Evolutionary conservation across 2,329 filamentous ascomycete species (phyloP).

Genomic region (Ophiostoma angusticollis): DNA sequence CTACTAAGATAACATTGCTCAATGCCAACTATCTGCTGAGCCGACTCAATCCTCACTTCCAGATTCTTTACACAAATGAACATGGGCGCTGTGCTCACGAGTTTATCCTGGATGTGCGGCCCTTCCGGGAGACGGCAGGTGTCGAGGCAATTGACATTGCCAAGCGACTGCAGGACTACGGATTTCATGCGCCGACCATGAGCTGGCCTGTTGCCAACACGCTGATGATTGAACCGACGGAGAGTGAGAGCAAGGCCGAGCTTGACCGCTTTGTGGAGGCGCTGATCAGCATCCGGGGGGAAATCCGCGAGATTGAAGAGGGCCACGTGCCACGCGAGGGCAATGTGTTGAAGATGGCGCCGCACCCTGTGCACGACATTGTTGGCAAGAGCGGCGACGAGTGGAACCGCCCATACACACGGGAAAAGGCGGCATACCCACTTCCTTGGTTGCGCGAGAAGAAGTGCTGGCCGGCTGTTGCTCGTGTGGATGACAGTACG

Average conservation of each 20-base stretch:
- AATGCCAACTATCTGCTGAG: conserved; percentile 96
- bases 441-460: conserved; percentile 73
- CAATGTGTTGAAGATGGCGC: conserved; percentile 82
- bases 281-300: conserved; percentile 69
- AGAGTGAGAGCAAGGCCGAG: conserved; percentile 84
- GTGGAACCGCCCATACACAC: conserved; percentile 72
- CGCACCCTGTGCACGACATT: conserved; percentile 74
- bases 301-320: conserved; percentile 74
- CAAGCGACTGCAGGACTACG: conserved; percentile 93
- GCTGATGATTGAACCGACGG: conserved; percentile 95
- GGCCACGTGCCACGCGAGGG: conserved; percentile 60
- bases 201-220: conserved; percentile 91
- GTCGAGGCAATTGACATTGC: conserved; percentile 91
- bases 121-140: conserved; percentile 70
- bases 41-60: conserved; percentile 72
- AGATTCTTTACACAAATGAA: conserved; percentile 85
- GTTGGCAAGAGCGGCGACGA: conserved; percentile 41
- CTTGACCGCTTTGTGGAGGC: conserved; percentile 89
- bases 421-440: conserved; percentile 80
- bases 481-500: conserved; percentile 77
- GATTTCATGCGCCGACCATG: conserved; percentile 96
- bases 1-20: conserved; percentile 83
- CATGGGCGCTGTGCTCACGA: conserved; percentile 87
- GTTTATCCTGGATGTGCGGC: conserved; percentile 83
- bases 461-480: conserved; percentile 94